These are phyloP conservation scores for Tuctoria greenei DNA, from an alignment of 176 grass and related monocot species.

Conservation along the genomic window DNA sequence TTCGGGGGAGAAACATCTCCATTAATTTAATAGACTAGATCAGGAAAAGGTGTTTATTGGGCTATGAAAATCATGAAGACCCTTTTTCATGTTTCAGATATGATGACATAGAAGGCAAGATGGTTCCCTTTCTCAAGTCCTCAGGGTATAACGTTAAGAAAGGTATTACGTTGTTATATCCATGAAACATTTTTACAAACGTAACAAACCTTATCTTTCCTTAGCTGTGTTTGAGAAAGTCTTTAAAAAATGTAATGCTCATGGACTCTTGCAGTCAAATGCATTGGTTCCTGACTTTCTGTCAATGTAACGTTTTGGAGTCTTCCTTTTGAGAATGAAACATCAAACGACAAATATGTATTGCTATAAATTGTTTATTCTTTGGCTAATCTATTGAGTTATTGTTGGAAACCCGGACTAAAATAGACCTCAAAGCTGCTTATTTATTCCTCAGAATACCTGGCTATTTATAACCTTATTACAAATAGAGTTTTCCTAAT, in stretches of 20 bases:
- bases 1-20: not conserved
- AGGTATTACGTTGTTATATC: conserved; percentile 37
- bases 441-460: too few species aligned
- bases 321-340: not conserved
- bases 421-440: too few species aligned
- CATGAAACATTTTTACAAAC: too few species aligned
- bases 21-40: conserved; percentile 8
- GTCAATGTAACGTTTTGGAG: not conserved
- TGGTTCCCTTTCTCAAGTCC: conserved; percentile 50
- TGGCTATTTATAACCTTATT: too few species aligned
- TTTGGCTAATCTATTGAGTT: not conserved
- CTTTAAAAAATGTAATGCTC: not conserved
- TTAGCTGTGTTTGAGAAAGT: conserved; percentile 11
- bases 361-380: not conserved
- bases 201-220: not conserved
- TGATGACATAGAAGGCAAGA: conserved; percentile 68
- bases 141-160: conserved; percentile 71
- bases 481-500: too few species aligned
- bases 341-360: conserved; percentile 7
- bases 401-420: too few species aligned
- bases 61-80: not conserved
- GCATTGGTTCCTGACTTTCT: not conserved
- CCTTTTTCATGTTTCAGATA: conserved; percentile 42
- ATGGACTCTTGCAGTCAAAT: not conserved
- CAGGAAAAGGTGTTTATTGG: not conserved